phyloP scores from a whole-genome alignment of 2,329 filamentous ascomycete genomes.

The Periconia macrospinosa region DNA sequence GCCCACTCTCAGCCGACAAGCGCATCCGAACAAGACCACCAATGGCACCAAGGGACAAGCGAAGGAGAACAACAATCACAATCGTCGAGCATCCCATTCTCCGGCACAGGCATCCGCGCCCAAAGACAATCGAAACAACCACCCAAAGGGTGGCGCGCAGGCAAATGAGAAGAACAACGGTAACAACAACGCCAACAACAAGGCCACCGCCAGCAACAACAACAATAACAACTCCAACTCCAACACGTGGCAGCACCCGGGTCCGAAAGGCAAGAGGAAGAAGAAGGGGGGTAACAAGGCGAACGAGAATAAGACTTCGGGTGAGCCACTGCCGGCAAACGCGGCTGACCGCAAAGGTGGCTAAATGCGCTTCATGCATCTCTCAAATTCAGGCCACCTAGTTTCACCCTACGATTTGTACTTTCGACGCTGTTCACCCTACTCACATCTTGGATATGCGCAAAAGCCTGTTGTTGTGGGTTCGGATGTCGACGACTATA shows the following conservation, averaged over 20 bases:
- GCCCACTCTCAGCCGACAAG: conserved; percentile 59
- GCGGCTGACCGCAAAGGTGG: conserved; percentile 52
- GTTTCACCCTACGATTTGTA: background rate
- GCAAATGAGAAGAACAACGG: conserved; percentile 28
- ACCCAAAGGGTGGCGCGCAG: conserved; percentile 25
- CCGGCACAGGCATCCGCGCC: conserved; percentile 14
- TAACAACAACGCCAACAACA: conserved; percentile 17
- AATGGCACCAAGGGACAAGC: conserved; percentile 32
- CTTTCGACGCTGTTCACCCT: background rate
- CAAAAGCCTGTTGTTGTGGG: background rate
- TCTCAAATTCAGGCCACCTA: background rate
- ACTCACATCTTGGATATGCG: background rate
- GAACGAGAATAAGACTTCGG: conserved; percentile 33
- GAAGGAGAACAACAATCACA: conserved; percentile 31
- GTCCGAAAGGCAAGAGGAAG: conserved; percentile 20
- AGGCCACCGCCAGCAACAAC: background rate
- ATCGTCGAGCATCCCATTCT: conserved; percentile 30
- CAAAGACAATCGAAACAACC: conserved; percentile 26
- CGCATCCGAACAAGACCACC: conserved; percentile 27
- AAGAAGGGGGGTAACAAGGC: conserved; percentile 28
- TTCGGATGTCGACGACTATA: background rate
- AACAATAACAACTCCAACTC: conserved; percentile 9
- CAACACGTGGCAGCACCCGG: conserved; percentile 24
- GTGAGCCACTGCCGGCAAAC: conserved; percentile 48
- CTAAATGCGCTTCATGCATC: conserved; percentile 13